Base-by-base conservation (phyloP, 306 rosid species). In the Mucuna pruriens region DNA sequence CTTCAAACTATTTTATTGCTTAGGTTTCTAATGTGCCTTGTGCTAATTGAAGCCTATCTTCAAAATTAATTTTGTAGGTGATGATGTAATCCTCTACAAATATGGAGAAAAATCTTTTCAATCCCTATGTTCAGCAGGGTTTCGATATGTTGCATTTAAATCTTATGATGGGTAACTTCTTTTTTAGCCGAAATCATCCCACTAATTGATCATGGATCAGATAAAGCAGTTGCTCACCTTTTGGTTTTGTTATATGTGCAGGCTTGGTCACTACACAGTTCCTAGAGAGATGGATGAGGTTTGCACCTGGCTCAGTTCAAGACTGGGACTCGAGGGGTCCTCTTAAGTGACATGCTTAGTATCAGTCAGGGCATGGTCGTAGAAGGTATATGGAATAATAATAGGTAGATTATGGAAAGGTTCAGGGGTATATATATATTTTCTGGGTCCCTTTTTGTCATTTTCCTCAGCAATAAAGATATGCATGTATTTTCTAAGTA, bases 211-310 rank as follows among this genome's bases (percentile, higher is more conserved):
- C 38, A 29, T 22, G 1, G 10, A 58, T 66, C 52, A 44, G 34
- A 13, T 23, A 33, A 65, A 77, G 45, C 63, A 38, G 5, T 3
- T 67, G 29, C 20, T 83, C 31, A 82, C 12, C 8, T 64, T 60
- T 40, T 62, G 80, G 71, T 80, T 78, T 78, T 44, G 46, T 57
- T 9, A 60, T 79, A 58, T 62, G 45, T 87, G 84, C 97, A 96
- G 99, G 90, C 80, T 96, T 64, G 99, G 98, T n/a, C 99, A 96
- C 72, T 96, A 92, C 87, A 93, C 98, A 55, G 86, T 96, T 62
- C 98, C 98, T 3, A 91, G 88, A 87, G 99, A 96, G 90, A 96
- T 94, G 99, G 88, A 91, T 51, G 99, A 96, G 60, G 97, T 96
- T 74, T 96, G 97, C 82, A 87, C 79, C 71, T 96, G 98, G 99